Evolutionary conservation across 2,329 filamentous ascomycete genomes (phyloP).

Genomic region (Ophiocordyceps robertsii): DNA sequence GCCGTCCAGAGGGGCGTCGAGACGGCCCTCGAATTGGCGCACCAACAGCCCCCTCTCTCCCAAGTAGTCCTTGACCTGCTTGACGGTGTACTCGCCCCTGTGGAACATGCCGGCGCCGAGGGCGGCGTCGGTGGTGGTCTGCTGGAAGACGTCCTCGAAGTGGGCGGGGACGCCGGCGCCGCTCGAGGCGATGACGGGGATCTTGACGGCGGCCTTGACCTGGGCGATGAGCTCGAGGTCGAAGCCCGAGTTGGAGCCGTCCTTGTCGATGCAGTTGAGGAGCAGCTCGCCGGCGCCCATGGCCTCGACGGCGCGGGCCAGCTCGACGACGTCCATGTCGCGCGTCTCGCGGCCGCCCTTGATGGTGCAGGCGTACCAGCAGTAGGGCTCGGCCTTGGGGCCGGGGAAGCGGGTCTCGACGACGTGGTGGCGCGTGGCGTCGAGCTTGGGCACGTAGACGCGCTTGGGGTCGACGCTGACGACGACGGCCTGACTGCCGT

Average conservation of each 20-base stretch:
- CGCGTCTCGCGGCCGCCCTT: slow-evolving; percentile 91
- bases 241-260: slow-evolving; percentile 89
- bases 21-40: slow-evolving; percentile 57
- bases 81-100: slow-evolving; percentile 85
- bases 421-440: slow-evolving; percentile 60
- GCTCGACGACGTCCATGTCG: slow-evolving; percentile 82
- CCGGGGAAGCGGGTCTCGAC: slow-evolving; percentile 58
- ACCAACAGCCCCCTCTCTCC: slow-evolving; percentile 59
- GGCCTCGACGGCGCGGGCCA: slow-evolving; percentile 79
- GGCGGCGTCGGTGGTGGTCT: slow-evolving; percentile 82
- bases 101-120: slow-evolving; percentile 97
- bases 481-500: slow-evolving; percentile 93
- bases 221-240: slow-evolving; percentile 82
- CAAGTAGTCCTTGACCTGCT: slow-evolving; percentile 81
- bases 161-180: slow-evolving; percentile 80
- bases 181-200: slow-evolving; percentile 90
- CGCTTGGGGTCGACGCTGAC: slow-evolving; percentile 90
- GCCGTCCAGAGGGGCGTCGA: slow-evolving; percentile 8
- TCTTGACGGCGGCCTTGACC: slow-evolving; percentile 75
- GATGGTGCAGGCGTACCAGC: slow-evolving; percentile 97
- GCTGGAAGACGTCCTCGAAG: slow-evolving; percentile 79
- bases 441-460: slow-evolving; percentile 64
- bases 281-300: slow-evolving; percentile 93
- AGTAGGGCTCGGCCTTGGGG: slow-evolving; percentile 63
- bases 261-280: slow-evolving; percentile 94